Evolutionary conservation across 352 stramenopile species (phyloP), one percentile per base, ranked within the genome.

Genomic region (Aphanomyces euteiches): DNA sequence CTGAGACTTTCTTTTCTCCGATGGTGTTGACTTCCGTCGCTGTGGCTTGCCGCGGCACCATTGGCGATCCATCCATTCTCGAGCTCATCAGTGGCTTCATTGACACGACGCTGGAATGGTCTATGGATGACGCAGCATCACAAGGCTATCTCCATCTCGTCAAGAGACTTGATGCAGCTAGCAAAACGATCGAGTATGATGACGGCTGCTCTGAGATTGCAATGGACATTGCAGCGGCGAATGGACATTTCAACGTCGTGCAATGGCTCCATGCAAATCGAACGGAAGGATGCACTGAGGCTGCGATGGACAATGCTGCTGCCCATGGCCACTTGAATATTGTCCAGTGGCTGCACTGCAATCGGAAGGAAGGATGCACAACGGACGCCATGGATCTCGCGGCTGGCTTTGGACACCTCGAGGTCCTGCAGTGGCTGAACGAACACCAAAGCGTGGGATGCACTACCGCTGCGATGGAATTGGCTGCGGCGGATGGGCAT

Each of bases 311-410:
- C 40, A 41, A 17, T 7, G 66, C 74, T 3, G 70, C 67, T 5
- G 36, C 34, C 1, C 7, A 60, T 61, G 74, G 74, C 45, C 60
- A 73, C 40, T 19, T 47, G 0, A 17, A 72, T 15, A 70, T 73
- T 5, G 54, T 76, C 4, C 28, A 54, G 37, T 78, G 74, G 74
- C 48, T 76, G 19, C 63, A 74, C 17, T n/a, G 10, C 28, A 41
- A 69, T 43, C 63, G 63, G 8, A 4, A 4, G 13, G 63, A 69
- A 69, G 63, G 63, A n/a, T 65, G 63, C 15, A 34, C 63, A 12
- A 37, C 36, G 34, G 17, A 15, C 3, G 63, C 63, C 13, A 69
- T 69, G 63, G 50, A 69, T 39, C 7, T 19, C 38, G 63, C 63
- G 7, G 63, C 37, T 6, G 21, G 39, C 6, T 10, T 41, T 28